A percentile compares a stretch with the other conserved stretches of the same genome.
Evolutionary conservation across 495 filamentous ascomycete species (phyloP).

Genomic region (Amphirosellinia nigrospora): DNA sequence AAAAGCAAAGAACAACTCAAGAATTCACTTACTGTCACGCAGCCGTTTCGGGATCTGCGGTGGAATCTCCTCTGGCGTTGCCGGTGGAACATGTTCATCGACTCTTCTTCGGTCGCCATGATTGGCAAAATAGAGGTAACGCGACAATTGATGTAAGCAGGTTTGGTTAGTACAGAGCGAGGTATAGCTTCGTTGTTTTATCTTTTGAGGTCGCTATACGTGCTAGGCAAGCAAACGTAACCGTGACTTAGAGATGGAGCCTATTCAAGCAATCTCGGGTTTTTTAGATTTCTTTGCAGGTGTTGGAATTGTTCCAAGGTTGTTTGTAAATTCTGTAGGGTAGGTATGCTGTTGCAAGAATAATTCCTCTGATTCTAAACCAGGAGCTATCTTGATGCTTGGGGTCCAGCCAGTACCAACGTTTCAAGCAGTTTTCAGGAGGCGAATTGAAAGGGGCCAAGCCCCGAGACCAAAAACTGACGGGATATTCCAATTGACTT

Average conservation of each 20-base stretch:
- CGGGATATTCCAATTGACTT: constrained; percentile 8
- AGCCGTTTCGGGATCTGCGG: constrained; percentile 40
- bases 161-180: background rate
- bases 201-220: constrained; percentile 1
- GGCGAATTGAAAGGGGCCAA: constrained; percentile 14
- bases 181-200: constrained; percentile 3
- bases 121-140: constrained; percentile 2
- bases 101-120: constrained; percentile 30
- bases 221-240: background rate
- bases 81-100: constrained; percentile 29
- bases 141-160: background rate
- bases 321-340: background rate
- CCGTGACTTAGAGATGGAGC: background rate
- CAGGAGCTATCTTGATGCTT: constrained; percentile 13
- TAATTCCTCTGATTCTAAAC: constrained; percentile 18
- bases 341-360: constrained; percentile 9
- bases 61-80: constrained; percentile 42
- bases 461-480: background rate
- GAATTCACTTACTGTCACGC: constrained; percentile 30
- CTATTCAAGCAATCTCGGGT: background rate
- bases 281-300: background rate
- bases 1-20: background rate
- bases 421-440: constrained; percentile 8
- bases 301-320: background rate
- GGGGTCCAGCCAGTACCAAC: constrained; percentile 1